Conservation (phyloP, 768 basidiomycete species). For the Leucocoprinus birnbaumii region DNA sequence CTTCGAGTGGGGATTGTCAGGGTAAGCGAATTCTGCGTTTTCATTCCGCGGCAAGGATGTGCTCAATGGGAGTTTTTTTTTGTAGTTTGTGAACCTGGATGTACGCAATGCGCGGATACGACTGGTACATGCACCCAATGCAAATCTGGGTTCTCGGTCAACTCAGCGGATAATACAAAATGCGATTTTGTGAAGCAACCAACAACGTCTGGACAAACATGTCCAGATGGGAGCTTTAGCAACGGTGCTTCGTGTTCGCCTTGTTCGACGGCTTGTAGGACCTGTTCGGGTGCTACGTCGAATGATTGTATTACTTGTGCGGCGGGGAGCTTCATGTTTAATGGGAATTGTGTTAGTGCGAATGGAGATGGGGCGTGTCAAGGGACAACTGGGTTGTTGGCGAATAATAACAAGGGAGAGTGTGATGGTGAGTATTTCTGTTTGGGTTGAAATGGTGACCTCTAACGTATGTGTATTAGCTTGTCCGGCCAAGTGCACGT, state of each 20-base stretch:
- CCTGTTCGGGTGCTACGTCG: conserved; percentile 67
- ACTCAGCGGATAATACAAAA: conserved; percentile 61
- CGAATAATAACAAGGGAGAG: conserved; percentile 77
- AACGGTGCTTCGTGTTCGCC: conserved; percentile 47
- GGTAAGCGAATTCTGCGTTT: conserved; percentile 35
- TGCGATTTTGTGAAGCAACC: conserved; percentile 54
- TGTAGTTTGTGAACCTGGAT: conserved; percentile 71
- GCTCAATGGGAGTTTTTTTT: conserved; percentile 1
- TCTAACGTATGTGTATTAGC: conserved; percentile 35
- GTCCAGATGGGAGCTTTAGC: conserved; percentile 65
- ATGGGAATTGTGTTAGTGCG: conserved; percentile 68
- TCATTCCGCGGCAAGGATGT: conserved; percentile 1
- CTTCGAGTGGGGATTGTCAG: conserved; percentile 69
- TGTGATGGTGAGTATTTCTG: conserved; percentile 69
- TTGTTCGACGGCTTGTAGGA: conserved; percentile 67
- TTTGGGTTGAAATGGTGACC: neutral
- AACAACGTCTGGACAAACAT: conserved; percentile 50
- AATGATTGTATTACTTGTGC: conserved; percentile 73
- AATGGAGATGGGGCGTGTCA: conserved; percentile 71
- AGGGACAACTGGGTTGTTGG: conserved; percentile 61
- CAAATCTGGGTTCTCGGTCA: conserved; percentile 64
- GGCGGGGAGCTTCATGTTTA: conserved; percentile 55
- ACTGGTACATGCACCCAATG: conserved; percentile 75
- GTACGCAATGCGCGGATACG: conserved; percentile 62
- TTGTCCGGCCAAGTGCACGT: conserved; percentile 80